phyloP scores from a whole-genome alignment of 208 protist genomes.

The Porcisia hertigi region DNA sequence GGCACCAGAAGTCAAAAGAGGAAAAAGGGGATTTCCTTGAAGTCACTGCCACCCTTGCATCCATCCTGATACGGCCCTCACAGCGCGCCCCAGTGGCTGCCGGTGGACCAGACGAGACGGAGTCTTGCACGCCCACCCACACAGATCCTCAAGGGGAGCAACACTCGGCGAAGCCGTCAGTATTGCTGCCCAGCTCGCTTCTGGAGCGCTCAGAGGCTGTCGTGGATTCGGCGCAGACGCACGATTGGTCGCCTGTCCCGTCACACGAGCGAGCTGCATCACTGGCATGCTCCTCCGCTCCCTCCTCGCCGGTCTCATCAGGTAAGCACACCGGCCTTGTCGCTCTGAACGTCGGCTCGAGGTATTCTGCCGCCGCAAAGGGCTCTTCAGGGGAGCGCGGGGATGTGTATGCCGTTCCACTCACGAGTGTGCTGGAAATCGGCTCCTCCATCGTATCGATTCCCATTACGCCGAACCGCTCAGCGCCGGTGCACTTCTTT shows the following conservation, averaged over 20 bases:
- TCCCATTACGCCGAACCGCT: slow-evolving; percentile 18
- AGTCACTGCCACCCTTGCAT: not conserved
- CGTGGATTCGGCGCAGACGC: not conserved
- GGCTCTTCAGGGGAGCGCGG: not conserved
- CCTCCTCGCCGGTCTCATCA: not conserved
- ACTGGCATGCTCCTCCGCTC: not conserved
- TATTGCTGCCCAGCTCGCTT: not conserved
- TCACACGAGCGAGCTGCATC: not conserved
- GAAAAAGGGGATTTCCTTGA: not conserved
- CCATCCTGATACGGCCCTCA: not conserved
- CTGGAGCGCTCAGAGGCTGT: not conserved
- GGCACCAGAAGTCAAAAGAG: not conserved
- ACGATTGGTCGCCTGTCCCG: not conserved
- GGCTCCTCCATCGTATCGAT: not conserved
- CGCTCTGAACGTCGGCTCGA: not conserved
- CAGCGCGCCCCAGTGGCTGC: not conserved
- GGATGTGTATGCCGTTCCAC: not conserved
- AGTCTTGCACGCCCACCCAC: not conserved
- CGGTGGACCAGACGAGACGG: not conserved
- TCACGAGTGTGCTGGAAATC: not conserved
- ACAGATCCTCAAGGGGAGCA: not conserved
- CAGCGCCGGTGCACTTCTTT: slow-evolving; percentile 13
- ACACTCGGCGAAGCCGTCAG: not conserved
- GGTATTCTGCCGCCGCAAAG: not conserved
- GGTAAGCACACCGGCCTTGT: not conserved